Evolutionary conservation across 257 asterid genomes (phyloP), one percentile per base, ranked within the genome.

Genomic region (Solanum lycopersicoides): DNA sequence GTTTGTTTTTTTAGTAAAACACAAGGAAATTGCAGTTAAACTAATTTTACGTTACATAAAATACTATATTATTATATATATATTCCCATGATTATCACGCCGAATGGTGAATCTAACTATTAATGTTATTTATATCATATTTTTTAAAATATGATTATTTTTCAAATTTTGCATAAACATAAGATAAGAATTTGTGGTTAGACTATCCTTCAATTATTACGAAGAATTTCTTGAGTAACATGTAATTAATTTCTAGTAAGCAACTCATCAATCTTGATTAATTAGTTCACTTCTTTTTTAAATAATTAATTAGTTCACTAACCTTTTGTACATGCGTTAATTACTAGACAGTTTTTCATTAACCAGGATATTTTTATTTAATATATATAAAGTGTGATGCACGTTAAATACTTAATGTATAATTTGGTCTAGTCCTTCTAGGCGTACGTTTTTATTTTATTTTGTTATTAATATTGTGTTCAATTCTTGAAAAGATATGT

Each of bases 141-240:
- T 37, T 37, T 37, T 37, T 1, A 5, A 35, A 37, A 37, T 37
- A 37, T 37, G 39, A 37, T 37, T 1, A 6, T 37, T 37, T 37
- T 47, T 4, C 14, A 63, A 65, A 66, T 4, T 0, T 5, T n/a
- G 5, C 0, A 3, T 23, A 23, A 63, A 12, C 0, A 23, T 23
- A 4, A 63, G 8, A 63, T 63, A 2, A 63, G n/a, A 2, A 0
- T 68, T 68, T 14, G 2, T 7, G 3, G 1, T 30, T 2, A 30
- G 5, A 30, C 2, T 30, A 1, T 7, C 20, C 5, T 28, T 66
- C 1, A 13, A 72, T 34, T 8, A 9, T 34, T 7, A 71, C 1
- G 3, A 71, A 4, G 6, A 34, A 12, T 4, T 34, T 71, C 28
- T 72, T 18, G 45, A 72, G 79, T 35, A 34, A 72, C n/a, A 34